Base-by-base conservation (phyloP, 2,329 filamentous ascomycete genomes). In the Diaporthe sp. region DNA sequence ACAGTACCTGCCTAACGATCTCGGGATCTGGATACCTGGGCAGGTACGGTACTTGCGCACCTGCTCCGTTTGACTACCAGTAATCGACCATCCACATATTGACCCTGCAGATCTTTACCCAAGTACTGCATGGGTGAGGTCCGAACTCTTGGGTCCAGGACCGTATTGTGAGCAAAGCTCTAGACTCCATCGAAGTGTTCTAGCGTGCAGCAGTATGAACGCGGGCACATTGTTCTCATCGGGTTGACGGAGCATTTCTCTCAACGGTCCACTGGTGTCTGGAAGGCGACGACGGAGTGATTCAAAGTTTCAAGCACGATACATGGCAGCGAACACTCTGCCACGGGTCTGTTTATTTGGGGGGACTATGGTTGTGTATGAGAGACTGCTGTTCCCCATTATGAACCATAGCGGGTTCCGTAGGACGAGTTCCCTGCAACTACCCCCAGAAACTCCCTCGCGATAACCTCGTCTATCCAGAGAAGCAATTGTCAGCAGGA, bases 381-480 rank as follows among this genome's bases (percentile, higher is more conserved):
- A 10, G 22, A 42, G 37, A 34, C 53, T 34, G 12, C n/a, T 39
- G 22, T 13, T 28, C 22, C 10, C 22, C 15, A 31, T 65, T 9
- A 17, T 67, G 31, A 73, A 17, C 65, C 51, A 51, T 70, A 74
- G 34, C 62, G 68, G 6, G 44, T 74, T 4, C 77, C 79, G 59
- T 81, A 80, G 4, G 78, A 76, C 22, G 79, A 81, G 15, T 77
- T 78, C 12, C 77, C 77, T 19, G 74, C 53, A 39, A 79, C 71
- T 34, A 75, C 76, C 28, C 79, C 79, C 9, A 79, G 78, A 53
- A 83, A 81, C 61, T 82, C 80, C 4, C 51, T 57, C 12, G 77
- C 81, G 53, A 83, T 81, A 31, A 80, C 77, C 61, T 81, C 75
- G 46, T 79, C 80, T 82, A 22, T 28, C 19, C 17, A 39, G 37